Base-by-base conservation (phyloP, 257 asterid genomes). In the Linderniella brevidens region DNA sequence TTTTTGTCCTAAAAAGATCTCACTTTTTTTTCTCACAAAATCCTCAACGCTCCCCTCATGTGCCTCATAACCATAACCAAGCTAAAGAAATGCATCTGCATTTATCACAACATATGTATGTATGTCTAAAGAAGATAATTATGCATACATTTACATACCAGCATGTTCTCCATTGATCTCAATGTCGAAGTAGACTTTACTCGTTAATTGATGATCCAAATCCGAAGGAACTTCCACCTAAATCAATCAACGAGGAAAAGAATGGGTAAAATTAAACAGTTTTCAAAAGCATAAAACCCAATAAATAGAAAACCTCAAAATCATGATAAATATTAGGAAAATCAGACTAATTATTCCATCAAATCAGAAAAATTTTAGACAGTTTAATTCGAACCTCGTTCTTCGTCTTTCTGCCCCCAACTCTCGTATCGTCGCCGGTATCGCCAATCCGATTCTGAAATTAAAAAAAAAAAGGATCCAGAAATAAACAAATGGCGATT, bases 151-250 rank as follows among this genome's bases (percentile, higher is more conserved):
- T n/a, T n/a, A n/a, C 45, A 0, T 69, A 82, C 94, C 97, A 19
- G 59, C 53, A 46, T 63, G 73, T 19, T 67, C 82, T 18, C 87
- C 94, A 56, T 71, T 45, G 52, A 86, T 82, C 44, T 86, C 73
- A 50, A 86, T 48, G 61, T 86, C 97, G 50, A 86, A 86, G 74
- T 54, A 86, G 35, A 82, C 97, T 66, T 69, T 86, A 55, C 64
- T 69, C 1, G 94, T 86, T 9, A 86, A 80, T 54, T 62, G 72
- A 56, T 62, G 72, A 56, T 73, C 92, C 36, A 41, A 53, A 61
- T 65, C 74, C 54, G 56, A 72, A 57, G 36, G 58, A 19, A 47
- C 48, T 52, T 58, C 82, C 46, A 35, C 75, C 94, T 76, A 67
- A n/a, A 61, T 19, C 46, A 59, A 54, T 13, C 4, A 4, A 38